Evolutionary conservation across 352 stramenopile species (phyloP).

Genomic region (Pythium vanterpoolii): DNA sequence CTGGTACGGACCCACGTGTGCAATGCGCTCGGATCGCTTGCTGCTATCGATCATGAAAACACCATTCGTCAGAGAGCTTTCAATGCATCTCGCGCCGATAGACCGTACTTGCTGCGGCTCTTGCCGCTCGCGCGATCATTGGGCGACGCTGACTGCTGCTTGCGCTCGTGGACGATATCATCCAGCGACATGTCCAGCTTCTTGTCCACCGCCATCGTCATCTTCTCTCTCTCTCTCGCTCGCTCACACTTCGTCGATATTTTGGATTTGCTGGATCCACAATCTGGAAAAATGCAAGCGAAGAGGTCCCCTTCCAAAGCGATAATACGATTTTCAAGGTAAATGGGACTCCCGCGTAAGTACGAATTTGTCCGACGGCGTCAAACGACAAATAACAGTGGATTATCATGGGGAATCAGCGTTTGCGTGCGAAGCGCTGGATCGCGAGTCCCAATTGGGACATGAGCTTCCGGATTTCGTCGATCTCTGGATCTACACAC

Average conservation of each 20-base stretch:
- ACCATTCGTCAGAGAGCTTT: not conserved
- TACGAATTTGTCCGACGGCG: slow-evolving; percentile 16
- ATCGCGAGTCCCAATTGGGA: slow-evolving; percentile 29
- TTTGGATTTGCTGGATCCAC: not conserved
- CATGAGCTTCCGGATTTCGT: slow-evolving; percentile 43
- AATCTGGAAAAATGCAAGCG: not conserved
- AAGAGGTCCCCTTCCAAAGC: slow-evolving; percentile 13
- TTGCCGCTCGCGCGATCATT: slow-evolving; percentile 31
- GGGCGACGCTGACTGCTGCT: slow-evolving; percentile 19
- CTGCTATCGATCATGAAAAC: slow-evolving; percentile 30
- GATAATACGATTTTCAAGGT: slow-evolving; percentile 15
- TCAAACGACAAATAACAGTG: not conserved
- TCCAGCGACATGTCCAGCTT: slow-evolving; percentile 74
- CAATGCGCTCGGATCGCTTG: slow-evolving; percentile 60
- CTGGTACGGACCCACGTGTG: slow-evolving; percentile 52
- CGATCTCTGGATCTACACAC: slow-evolving; percentile 28
- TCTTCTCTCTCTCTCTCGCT: slow-evolving; percentile 6
- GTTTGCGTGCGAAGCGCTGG: slow-evolving; percentile 19
- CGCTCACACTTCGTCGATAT: not conserved
- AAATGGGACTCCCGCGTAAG: not conserved
- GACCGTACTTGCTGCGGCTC: slow-evolving; percentile 48
- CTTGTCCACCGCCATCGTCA: slow-evolving; percentile 49
- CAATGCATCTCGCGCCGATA: not conserved
- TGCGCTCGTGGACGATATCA: slow-evolving; percentile 56
- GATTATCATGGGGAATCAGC: not conserved